Evolutionary conservation across 768 basidiomycete species (phyloP).

Genomic region (Auricularia heimuer): DNA sequence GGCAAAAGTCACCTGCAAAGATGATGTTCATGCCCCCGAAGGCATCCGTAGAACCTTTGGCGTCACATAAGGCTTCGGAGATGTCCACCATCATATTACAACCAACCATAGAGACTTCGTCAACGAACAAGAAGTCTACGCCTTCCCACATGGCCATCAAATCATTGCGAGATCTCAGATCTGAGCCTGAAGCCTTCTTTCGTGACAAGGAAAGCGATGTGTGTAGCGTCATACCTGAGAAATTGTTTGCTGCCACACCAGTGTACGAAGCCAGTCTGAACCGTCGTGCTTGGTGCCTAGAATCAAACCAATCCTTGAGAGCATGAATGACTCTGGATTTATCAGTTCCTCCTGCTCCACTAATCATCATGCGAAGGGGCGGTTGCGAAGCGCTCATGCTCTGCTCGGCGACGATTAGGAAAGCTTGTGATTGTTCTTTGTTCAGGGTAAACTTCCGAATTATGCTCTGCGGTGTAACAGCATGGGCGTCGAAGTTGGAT

Average conservation of each 20-base stretch:
- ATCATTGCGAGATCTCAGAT: background rate
- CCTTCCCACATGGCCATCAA: constrained; percentile 6
- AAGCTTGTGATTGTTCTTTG: too few relatives aligned
- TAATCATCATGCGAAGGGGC: constrained; percentile 8
- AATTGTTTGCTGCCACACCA: constrained; percentile 9
- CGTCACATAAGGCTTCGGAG: background rate
- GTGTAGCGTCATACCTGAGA: constrained; percentile 9
- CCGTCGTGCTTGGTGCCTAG: background rate
- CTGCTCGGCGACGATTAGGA: too few relatives aligned
- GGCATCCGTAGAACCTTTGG: constrained; percentile 2
- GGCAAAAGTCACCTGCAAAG: background rate
- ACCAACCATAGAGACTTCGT: constrained; percentile 9
- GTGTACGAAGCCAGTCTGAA: constrained; percentile 7
- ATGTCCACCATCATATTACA: constrained; percentile 5
- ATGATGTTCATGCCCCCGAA: constrained; percentile 9
- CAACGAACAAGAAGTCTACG: constrained; percentile 9
- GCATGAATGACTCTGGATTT: constrained; percentile 11
- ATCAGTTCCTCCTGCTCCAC: constrained; percentile 11
- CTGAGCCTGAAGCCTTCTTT: background rate
- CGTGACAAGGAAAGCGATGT: constrained; percentile 4
- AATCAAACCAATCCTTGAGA: constrained; percentile 5
- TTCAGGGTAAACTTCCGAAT: too few relatives aligned
- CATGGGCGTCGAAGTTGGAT: too few relatives aligned
- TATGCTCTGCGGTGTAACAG: too few relatives aligned
- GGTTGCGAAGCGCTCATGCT: background rate